Percentiles rank a stretch among this genome's conserved stretches.
phyloP scores from a whole-genome alignment of 768 basidiomycete genomes.

The Leccinum rimulosum region DNA sequence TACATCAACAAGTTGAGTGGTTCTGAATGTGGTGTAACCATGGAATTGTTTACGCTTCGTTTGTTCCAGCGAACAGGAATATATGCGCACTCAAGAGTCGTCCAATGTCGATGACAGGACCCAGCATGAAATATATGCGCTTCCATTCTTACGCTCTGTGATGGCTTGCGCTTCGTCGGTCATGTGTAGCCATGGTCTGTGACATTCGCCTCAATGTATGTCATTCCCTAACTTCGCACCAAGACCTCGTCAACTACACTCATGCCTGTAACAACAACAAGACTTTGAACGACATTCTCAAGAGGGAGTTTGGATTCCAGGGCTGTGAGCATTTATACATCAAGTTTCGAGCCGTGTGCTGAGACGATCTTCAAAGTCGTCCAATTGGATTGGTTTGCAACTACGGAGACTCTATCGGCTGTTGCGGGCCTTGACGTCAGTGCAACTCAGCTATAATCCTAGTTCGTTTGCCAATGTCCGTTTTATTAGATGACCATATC shows the following conservation, averaged over 20 bases:
- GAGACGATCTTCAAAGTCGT: constrained; percentile 33
- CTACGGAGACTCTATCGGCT: constrained; percentile 42
- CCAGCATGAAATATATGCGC: constrained; percentile 56
- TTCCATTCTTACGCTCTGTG: constrained; percentile 57
- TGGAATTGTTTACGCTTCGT: neutral
- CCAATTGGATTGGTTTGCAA: constrained; percentile 66
- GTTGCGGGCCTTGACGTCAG: constrained; percentile 62
- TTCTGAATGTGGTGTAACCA: neutral
- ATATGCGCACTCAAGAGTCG: constrained; percentile 31
- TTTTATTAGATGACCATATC: constrained; percentile 66
- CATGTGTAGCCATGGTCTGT: constrained; percentile 60
- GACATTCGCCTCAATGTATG: neutral
- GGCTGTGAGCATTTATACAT: constrained; percentile 41
- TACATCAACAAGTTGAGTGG: constrained; percentile 62
- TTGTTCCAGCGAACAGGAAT: constrained; percentile 35
- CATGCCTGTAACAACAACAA: constrained; percentile 66
- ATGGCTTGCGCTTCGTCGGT: constrained; percentile 63
- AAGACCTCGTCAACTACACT: constrained; percentile 55
- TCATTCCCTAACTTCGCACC: neutral
- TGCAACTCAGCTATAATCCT: neutral
- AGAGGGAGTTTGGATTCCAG: constrained; percentile 65
- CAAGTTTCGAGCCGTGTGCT: neutral
- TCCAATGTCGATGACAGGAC: constrained; percentile 42
- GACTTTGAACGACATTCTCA: constrained; percentile 57
- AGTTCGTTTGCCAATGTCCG: neutral